Conservation (phyloP, 2,329 filamentous ascomycete genomes). For the Shiraia sp. region DNA sequence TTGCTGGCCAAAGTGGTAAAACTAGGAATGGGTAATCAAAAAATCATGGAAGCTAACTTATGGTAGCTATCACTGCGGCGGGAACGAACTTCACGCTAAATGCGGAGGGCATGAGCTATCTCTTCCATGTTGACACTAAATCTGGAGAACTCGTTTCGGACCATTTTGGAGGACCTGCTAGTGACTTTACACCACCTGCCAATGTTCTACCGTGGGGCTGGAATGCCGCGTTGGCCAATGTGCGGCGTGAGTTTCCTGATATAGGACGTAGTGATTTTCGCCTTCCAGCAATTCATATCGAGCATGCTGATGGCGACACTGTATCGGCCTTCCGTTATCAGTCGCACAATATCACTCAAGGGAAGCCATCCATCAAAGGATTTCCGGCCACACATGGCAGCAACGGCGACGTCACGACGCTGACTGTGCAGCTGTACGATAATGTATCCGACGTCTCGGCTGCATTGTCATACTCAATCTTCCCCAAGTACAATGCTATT, state of each 20-base stretch:
- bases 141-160: conserved; percentile 63
- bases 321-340: conserved; percentile 63
- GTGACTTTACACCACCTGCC: conserved; percentile 56
- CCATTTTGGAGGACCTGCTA: conserved; percentile 63
- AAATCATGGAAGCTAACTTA: conserved; percentile 4
- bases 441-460: conserved; percentile 62
- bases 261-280: conserved; percentile 67
- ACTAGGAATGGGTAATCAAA: not conserved
- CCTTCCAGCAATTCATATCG: conserved; percentile 63
- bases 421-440: conserved; percentile 63
- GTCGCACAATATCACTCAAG: conserved; percentile 58
- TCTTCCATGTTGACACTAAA: conserved; percentile 63
- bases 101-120: conserved; percentile 62
- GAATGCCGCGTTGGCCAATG: conserved; percentile 55
- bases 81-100: conserved; percentile 62
- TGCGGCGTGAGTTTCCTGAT: conserved; percentile 66
- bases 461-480: conserved; percentile 66
- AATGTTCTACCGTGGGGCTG: conserved; percentile 54
- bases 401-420: conserved; percentile 60
- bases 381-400: conserved; percentile 64
- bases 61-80: conserved; percentile 56
- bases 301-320: conserved; percentile 62
- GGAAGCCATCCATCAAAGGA: conserved; percentile 61
- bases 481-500: conserved; percentile 64
- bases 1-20: conserved; percentile 20